A percentile compares a stretch with the other conserved stretches of the same genome.
Evolutionary conservation across 306 rosid genomes (phyloP).

Genomic region (Vicia villosa): DNA sequence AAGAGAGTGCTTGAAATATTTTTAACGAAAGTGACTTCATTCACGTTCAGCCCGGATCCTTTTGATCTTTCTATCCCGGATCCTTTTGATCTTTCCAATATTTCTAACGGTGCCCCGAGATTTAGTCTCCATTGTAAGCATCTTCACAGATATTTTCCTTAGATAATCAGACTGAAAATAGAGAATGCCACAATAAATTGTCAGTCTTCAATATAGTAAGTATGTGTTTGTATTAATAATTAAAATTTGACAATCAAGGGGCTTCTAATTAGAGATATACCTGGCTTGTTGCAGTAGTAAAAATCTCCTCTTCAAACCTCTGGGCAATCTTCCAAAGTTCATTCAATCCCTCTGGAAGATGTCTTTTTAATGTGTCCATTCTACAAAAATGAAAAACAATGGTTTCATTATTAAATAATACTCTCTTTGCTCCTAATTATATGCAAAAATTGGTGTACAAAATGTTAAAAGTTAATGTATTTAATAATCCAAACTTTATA

Average conservation of each 20-base stretch:
- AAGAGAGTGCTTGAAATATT: too few species aligned
- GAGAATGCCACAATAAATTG: constrained; percentile 19
- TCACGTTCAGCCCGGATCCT: too few species aligned
- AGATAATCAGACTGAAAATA: constrained; percentile 53
- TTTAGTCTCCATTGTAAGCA: constrained; percentile 65
- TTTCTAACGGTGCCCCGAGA: too few species aligned
- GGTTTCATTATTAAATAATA: constrained; percentile 27
- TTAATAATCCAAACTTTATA: too few species aligned
- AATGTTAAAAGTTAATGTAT: too few species aligned
- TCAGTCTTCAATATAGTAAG: neutral
- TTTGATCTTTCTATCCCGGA: too few species aligned
- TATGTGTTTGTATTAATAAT: neutral
- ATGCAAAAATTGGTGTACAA: too few species aligned
- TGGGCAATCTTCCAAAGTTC: constrained; percentile 73
- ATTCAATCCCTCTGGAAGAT: constrained; percentile 70
- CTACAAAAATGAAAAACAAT: constrained; percentile 43
- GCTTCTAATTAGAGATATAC: constrained; percentile 37
- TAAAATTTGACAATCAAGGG: neutral
- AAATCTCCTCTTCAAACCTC: constrained; percentile 83
- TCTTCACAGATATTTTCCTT: constrained; percentile 49
- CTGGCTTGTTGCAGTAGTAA: constrained; percentile 66
- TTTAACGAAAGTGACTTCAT: too few species aligned
- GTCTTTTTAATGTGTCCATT: constrained; percentile 79
- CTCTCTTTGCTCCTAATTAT: too few species aligned
- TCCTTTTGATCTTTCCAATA: too few species aligned